These are phyloP conservation scores for Aspergillus pseudotamarii DNA, from an alignment of 2,329 filamentous ascomycete genomes.

Conservation along the genomic window DNA sequence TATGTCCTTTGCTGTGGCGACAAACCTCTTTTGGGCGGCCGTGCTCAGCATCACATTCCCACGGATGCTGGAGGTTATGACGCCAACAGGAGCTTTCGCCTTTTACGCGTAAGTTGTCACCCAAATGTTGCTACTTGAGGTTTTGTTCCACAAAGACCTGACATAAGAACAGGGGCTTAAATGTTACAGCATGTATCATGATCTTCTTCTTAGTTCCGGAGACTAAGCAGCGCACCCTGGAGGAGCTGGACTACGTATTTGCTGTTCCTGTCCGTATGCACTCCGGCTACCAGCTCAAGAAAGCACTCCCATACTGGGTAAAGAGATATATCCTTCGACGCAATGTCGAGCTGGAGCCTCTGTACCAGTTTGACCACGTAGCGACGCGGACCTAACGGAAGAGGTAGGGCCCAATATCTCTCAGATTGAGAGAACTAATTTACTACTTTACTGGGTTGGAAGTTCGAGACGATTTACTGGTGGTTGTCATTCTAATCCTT, in stretches of 20 bases:
- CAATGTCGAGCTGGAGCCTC: slow-evolving; percentile 49
- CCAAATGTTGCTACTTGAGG: background rate
- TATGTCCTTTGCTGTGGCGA: slow-evolving; percentile 50
- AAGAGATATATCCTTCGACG: slow-evolving; percentile 60
- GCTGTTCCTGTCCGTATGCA: slow-evolving; percentile 62
- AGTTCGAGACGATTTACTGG: background rate
- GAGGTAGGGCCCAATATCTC: background rate
- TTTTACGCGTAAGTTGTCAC: slow-evolving; percentile 55
- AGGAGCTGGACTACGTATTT: slow-evolving; percentile 63
- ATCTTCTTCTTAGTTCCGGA: slow-evolving; percentile 65
- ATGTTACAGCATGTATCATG: slow-evolving; percentile 62
- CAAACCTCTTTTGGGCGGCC: slow-evolving; percentile 52
- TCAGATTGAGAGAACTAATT: background rate
- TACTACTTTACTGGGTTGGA: too few relatives aligned
- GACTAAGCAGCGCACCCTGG: slow-evolving; percentile 57
- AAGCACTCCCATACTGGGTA: slow-evolving; percentile 63
- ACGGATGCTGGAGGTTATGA: slow-evolving; percentile 51
- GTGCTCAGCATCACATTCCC: slow-evolving; percentile 56
- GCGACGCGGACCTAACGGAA: slow-evolving; percentile 5
- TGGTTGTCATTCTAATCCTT: background rate
- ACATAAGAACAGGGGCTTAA: slow-evolving; percentile 49
- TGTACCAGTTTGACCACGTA: slow-evolving; percentile 53
- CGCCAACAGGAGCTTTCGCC: slow-evolving; percentile 59
- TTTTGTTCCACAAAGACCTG: background rate
- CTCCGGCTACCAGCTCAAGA: slow-evolving; percentile 59